phyloP scores from a whole-genome alignment of 108 stramenopile genomes.

The Epipyxis sp. region DNA sequence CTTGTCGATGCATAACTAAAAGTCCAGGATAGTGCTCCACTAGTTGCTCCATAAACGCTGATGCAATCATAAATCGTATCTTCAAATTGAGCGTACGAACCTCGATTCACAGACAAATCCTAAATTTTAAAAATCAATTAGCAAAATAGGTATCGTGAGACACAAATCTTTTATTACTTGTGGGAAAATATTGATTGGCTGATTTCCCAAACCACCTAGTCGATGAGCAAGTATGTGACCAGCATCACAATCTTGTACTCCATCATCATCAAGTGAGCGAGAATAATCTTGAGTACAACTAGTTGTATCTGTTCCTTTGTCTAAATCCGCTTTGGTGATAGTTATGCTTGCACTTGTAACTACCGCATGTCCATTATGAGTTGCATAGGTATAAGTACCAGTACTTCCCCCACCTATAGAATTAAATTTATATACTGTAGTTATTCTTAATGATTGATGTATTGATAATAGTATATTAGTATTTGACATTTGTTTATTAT shows the following conservation, averaged over 20 bases:
- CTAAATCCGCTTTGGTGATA: not conserved
- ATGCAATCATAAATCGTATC: constrained; percentile 28
- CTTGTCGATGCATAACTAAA: constrained; percentile 8
- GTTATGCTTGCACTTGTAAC: constrained; percentile 23
- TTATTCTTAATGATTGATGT: too few relatives aligned
- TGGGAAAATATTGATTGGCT: constrained; percentile 34
- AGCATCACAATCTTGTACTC: constrained; percentile 34
- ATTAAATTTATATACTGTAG: not conserved
- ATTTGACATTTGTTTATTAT: not conserved
- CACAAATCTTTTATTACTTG: constrained; percentile 1
- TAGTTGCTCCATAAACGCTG: not conserved
- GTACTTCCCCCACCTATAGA: constrained; percentile 12
- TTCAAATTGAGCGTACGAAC: constrained; percentile 24
- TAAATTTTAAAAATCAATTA: not conserved
- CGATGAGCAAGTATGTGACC: constrained; percentile 33
- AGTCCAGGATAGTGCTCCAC: not conserved
- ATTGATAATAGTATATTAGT: not conserved
- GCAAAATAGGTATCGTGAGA: not conserved
- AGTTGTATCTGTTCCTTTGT: constrained; percentile 21
- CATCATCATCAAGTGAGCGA: constrained; percentile 32
- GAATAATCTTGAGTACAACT: constrained; percentile 25
- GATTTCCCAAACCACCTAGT: constrained; percentile 22
- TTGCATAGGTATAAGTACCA: constrained; percentile 10
- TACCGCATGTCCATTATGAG: not conserved
- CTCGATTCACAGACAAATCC: constrained; percentile 17